A percentile compares a stretch with the other conserved stretches of the same genome.
Evolutionary conservation across 2,329 filamentous ascomycete species (phyloP).

Genomic region (Aspergillus aculeatus): DNA sequence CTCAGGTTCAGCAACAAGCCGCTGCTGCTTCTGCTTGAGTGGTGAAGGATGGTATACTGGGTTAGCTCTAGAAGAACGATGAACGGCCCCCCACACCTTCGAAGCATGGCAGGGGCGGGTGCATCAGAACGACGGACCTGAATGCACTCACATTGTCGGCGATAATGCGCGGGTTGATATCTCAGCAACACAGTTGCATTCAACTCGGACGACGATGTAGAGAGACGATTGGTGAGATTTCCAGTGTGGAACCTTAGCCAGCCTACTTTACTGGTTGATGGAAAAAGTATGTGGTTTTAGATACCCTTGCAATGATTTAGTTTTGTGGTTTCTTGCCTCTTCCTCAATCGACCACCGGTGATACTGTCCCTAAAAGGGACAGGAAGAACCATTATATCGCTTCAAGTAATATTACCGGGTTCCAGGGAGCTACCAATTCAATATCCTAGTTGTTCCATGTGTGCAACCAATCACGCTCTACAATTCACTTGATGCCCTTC

Average conservation of each 20-base stretch:
- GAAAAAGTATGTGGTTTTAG: not conserved
- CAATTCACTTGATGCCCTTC: not conserved
- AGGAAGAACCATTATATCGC: not conserved
- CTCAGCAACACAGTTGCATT: not conserved
- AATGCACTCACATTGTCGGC: not conserved
- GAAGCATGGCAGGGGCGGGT: not conserved
- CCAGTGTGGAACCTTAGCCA: not conserved
- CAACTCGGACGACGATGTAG: not conserved
- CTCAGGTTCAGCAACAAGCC: constrained; percentile 36
- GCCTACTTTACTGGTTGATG: not conserved
- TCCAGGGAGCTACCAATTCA: not conserved
- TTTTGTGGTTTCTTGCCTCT: not conserved
- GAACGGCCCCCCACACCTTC: not conserved
- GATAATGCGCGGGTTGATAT: not conserved
- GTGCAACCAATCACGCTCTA: not conserved
- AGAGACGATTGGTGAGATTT: not conserved
- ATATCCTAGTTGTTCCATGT: not conserved
- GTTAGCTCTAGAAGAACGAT: not conserved
- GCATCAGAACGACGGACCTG: not conserved
- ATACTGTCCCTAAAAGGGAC: not conserved
- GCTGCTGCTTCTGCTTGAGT: constrained; percentile 35
- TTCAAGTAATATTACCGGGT: not conserved
- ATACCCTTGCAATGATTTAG: not conserved
- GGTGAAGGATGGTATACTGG: not conserved
- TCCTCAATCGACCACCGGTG: not conserved